Evolutionary conservation across 2,329 filamentous ascomycete species (phyloP).

Genomic region (Blastomyces gilchristii): DNA sequence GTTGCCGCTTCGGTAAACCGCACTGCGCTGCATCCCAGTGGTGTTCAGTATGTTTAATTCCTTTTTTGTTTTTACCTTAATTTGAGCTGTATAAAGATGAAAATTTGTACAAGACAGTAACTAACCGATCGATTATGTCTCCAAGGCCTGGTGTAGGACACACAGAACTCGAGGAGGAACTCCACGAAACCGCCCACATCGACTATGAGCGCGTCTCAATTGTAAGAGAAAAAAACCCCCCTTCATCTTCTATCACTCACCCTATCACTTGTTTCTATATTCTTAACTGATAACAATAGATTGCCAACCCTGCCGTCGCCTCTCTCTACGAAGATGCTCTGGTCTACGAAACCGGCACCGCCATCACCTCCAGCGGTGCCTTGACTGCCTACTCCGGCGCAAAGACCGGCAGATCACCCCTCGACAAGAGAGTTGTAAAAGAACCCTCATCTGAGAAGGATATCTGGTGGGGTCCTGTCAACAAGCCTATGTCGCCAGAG

Average conservation of each 20-base stretch:
- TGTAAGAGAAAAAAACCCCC: conserved; percentile 48
- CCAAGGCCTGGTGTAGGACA: conserved; percentile 70
- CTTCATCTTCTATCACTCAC: neutral
- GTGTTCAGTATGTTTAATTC: conserved; percentile 61
- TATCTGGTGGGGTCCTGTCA: conserved; percentile 98
- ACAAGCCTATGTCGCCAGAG: conserved; percentile 96
- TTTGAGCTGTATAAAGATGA: too few species aligned
- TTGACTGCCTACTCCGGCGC: conserved; percentile 95
- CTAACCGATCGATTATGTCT: conserved; percentile 14
- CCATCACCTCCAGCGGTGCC: conserved; percentile 91
- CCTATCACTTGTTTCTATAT: conserved; percentile 7
- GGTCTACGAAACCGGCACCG: conserved; percentile 93
- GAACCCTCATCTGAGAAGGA: conserved; percentile 81
- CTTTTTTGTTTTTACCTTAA: too few species aligned
- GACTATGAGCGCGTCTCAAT: conserved; percentile 98
- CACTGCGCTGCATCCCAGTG: conserved; percentile 79
- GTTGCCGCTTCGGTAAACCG: conserved; percentile 64
- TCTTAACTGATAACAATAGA: conserved; percentile 31
- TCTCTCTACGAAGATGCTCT: conserved; percentile 98
- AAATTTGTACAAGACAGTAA: neutral
- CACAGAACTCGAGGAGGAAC: conserved; percentile 95
- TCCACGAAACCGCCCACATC: conserved; percentile 96
- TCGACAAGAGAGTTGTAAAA: conserved; percentile 95
- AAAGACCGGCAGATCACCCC: conserved; percentile 93
- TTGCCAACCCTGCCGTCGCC: conserved; percentile 87